Conservation (phyloP, 805 yeast genomes). For the Myxozyma geophila region DNA sequence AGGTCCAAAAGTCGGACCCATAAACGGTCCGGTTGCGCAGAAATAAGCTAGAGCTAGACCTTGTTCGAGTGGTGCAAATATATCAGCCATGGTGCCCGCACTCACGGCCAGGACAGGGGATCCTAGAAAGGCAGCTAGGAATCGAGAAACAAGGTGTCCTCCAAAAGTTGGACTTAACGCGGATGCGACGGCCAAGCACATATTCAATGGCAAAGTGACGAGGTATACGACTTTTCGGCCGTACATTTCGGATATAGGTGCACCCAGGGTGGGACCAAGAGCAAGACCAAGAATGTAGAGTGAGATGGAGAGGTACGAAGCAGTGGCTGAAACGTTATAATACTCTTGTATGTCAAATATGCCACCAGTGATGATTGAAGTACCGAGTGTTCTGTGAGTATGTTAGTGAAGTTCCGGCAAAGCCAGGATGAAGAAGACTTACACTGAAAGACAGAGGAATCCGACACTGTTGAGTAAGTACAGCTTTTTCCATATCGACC, state of each 20-base stretch:
- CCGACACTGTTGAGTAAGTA: constrained; percentile 53
- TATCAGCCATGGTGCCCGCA: constrained; percentile 59
- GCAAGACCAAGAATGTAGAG: constrained; percentile 86
- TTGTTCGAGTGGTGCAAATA: neutral
- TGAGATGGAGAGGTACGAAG: constrained; percentile 75
- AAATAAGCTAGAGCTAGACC: constrained; percentile 9
- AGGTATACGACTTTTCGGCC: constrained; percentile 62
- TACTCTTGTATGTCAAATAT: constrained; percentile 63
- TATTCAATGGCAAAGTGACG: constrained; percentile 52
- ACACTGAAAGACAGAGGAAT: constrained; percentile 54
- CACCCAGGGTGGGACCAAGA: constrained; percentile 61
- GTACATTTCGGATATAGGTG: constrained; percentile 61
- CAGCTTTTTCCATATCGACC: constrained; percentile 60
- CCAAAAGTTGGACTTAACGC: constrained; percentile 9
- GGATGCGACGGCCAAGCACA: constrained; percentile 49
- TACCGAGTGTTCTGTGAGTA: constrained; percentile 67
- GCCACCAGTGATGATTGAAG: constrained; percentile 87
- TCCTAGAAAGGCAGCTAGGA: constrained; percentile 81
- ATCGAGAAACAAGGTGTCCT: constrained; percentile 65
- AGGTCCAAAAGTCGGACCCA: constrained; percentile 72
- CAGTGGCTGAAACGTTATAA: constrained; percentile 77
- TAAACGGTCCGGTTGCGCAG: constrained; percentile 45
- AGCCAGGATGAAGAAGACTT: neutral
- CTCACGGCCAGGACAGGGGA: constrained; percentile 81
- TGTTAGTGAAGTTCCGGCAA: neutral